Evolutionary conservation across 2,329 filamentous ascomycete species (phyloP).

Genomic region (Rhytidhysteron rufulum): DNA sequence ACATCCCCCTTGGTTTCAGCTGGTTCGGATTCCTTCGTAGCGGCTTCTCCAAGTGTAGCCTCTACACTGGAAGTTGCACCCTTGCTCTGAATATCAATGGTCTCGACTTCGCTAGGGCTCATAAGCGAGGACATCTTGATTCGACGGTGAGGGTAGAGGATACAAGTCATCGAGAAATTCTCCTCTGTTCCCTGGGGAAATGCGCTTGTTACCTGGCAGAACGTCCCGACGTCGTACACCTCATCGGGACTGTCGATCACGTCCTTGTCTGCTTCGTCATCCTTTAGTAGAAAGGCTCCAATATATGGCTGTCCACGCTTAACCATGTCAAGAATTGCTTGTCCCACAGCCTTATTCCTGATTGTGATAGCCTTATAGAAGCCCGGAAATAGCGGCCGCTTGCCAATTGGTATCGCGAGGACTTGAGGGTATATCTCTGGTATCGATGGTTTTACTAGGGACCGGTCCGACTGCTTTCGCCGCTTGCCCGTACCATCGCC

Average conservation of each 20-base stretch:
- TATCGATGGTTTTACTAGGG: constrained; percentile 80
- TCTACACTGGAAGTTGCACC: constrained; percentile 28
- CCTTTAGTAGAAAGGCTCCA: constrained; percentile 94
- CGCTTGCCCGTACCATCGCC: constrained; percentile 64
- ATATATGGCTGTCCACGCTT: constrained; percentile 97
- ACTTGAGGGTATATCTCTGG: constrained; percentile 97
- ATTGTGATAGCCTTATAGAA: constrained; percentile 99
- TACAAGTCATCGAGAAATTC: constrained; percentile 80
- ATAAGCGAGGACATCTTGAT: constrained; percentile 86
- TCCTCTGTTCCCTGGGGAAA: constrained; percentile 81
- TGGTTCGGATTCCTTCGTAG: constrained; percentile 11
- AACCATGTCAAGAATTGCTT: constrained; percentile 92
- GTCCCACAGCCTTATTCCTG: constrained; percentile 83
- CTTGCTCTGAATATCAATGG: constrained; percentile 19
- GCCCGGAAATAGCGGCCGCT: constrained; percentile 89
- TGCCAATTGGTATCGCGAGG: constrained; percentile 92
- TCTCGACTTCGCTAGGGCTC: constrained; percentile 53
- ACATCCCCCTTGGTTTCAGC: constrained; percentile 68
- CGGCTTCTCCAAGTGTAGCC: constrained; percentile 42
- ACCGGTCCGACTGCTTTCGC: constrained; percentile 69
- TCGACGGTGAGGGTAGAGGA: constrained; percentile 91
- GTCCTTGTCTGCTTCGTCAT: constrained; percentile 90
- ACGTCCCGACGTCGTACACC: constrained; percentile 93
- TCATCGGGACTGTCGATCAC: constrained; percentile 86
- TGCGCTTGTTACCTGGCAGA: constrained; percentile 94